Conservation (phyloP, 495 filamentous ascomycete species). For the Hyaloscypha hepaticicola region DNA sequence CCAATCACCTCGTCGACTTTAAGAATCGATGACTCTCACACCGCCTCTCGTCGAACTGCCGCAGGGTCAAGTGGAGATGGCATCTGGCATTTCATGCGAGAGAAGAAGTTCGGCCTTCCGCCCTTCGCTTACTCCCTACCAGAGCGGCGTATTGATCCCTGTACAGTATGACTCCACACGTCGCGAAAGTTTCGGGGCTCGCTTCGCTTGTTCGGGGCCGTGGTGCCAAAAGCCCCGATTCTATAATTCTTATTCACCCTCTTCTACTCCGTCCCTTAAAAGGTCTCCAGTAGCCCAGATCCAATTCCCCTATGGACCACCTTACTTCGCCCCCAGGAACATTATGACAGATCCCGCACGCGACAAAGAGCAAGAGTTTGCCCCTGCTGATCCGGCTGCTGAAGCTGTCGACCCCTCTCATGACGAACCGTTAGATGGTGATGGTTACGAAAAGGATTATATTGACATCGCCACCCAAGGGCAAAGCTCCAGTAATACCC, state of each 20-base stretch:
- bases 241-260: background rate
- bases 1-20: background rate
- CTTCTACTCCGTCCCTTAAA: background rate
- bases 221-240: background rate
- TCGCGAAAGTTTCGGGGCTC: too few relatives aligned
- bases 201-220: background rate
- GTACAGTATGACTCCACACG: too few relatives aligned
- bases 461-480: constrained; percentile 13
- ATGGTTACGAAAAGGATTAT: constrained; percentile 22
- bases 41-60: too few relatives aligned
- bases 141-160: too few relatives aligned
- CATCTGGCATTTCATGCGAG: too few relatives aligned
- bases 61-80: too few relatives aligned
- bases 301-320: background rate
- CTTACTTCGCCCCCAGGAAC: background rate
- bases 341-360: constrained; percentile 24
- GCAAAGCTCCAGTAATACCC: background rate
- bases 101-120: too few relatives aligned
- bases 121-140: too few relatives aligned
- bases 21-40: background rate
- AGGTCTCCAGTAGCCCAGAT: background rate
- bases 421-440: constrained; percentile 21
- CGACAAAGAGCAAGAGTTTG: constrained; percentile 14
- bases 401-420: constrained; percentile 11
- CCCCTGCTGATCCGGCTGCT: constrained; percentile 17